phyloP scores from a whole-genome alignment of 345 rosid genomes.

The Sonneratia caseolaris region DNA sequence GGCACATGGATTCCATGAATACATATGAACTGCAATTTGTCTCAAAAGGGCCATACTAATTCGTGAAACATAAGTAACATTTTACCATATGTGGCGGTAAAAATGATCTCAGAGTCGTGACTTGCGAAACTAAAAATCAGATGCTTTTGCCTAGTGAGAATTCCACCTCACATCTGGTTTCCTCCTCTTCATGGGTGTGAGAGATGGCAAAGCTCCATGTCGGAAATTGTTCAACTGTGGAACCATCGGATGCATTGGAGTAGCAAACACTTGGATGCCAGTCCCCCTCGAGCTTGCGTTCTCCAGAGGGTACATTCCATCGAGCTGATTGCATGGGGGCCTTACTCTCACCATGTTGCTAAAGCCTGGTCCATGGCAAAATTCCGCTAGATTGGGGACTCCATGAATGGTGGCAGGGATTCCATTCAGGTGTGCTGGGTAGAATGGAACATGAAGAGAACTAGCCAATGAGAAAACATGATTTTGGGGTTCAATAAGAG shows the following conservation, averaged over 20 bases:
- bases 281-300: neutral
- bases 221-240: neutral
- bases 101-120: neutral
- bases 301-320: neutral
- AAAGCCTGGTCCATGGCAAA: neutral
- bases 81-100: neutral
- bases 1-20: neutral
- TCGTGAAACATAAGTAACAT: neutral
- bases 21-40: neutral
- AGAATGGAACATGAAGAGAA: neutral
- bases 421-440: constrained; percentile 2
- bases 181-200: constrained; percentile 4
- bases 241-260: neutral
- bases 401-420: constrained; percentile 4
- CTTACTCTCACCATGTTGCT: neutral
- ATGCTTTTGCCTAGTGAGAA: neutral
- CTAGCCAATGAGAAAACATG: neutral
- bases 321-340: neutral
- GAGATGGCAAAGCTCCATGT: neutral
- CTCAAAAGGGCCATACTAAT: neutral
- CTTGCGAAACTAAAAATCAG: neutral
- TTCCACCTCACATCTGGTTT: neutral
- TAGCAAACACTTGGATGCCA: neutral
- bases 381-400: neutral
- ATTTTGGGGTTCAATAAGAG: neutral